phyloP scores from a whole-genome alignment of 2,329 filamentous ascomycete species.

The Hypoxylon sp. region DNA sequence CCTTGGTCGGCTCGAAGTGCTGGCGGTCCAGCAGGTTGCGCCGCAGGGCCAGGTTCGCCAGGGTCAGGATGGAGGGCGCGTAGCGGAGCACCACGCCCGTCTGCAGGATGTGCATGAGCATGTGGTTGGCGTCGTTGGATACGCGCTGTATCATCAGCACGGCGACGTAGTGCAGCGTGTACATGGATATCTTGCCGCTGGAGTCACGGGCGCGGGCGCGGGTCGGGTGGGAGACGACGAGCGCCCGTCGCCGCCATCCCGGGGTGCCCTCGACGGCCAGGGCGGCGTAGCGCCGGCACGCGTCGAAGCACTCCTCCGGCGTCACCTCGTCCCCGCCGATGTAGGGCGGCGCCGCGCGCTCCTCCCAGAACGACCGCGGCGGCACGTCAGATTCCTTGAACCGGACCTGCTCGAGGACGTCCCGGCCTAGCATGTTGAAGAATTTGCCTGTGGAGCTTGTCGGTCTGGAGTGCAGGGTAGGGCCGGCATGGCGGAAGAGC shows the following conservation, averaged over 20 bases:
- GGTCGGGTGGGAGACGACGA: background rate
- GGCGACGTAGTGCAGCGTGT: constrained; percentile 47
- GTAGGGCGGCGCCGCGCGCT: constrained; percentile 8
- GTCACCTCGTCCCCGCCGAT: constrained; percentile 37
- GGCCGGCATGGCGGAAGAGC: constrained; percentile 4
- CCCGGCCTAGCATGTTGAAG: background rate
- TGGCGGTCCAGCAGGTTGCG: constrained; percentile 19
- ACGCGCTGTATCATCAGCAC: constrained; percentile 38
- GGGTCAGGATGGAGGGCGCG: constrained; percentile 48
- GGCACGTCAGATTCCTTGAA: constrained; percentile 45
- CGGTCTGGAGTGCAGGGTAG: background rate
- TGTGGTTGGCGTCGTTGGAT: constrained; percentile 14
- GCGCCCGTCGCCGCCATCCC: constrained; percentile 38
- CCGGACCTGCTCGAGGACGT: constrained; percentile 27
- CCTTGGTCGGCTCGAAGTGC: constrained; percentile 30
- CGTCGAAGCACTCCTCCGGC: constrained; percentile 35
- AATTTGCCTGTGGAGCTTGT: constrained; percentile 9
- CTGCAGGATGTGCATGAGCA: constrained; percentile 48
- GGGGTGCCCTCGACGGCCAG: constrained; percentile 35
- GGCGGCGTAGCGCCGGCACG: constrained; percentile 38
- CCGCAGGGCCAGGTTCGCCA: constrained; percentile 39
- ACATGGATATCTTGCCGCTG: constrained; percentile 23
- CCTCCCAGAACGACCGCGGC: constrained; percentile 39
- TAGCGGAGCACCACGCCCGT: constrained; percentile 46
- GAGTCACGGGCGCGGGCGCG: constrained; percentile 3